A percentile compares a stretch with the other conserved stretches of the same genome.
These are phyloP conservation scores for Kwoniella europaea DNA, from an alignment of 768 basidiomycete genomes.

Conservation along the genomic window DNA sequence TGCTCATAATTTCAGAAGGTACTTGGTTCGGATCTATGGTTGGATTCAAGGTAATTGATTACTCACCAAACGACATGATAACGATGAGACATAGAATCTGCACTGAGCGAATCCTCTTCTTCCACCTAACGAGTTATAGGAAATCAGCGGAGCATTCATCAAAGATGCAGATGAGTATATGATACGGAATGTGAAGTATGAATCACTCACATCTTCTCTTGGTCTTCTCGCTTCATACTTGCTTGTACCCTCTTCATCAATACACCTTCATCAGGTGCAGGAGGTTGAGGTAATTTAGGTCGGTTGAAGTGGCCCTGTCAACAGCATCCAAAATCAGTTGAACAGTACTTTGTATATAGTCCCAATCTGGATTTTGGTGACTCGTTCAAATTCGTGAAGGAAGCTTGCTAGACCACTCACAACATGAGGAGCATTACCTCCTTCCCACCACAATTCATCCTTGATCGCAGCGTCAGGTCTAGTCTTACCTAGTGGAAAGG, in stretches of 20 bases:
- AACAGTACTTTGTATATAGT: not conserved
- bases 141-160: too few relatives aligned
- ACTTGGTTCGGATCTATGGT: not conserved
- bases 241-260: constrained; percentile 39
- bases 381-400: not conserved
- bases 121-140: constrained; percentile 33
- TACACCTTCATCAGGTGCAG: constrained; percentile 26
- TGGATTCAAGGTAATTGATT: not conserved
- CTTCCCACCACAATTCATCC: constrained; percentile 47
- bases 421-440: constrained; percentile 45
- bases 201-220: constrained; percentile 35
- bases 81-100: constrained; percentile 41
- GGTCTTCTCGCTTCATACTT: constrained; percentile 39
- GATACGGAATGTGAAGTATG: not conserved
- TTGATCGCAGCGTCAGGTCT: constrained; percentile 31
- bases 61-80: constrained; percentile 43
- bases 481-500: constrained; percentile 37
- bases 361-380: not conserved
- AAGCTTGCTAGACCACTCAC: constrained; percentile 16
- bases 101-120: constrained; percentile 42
- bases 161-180: too few relatives aligned
- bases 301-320: constrained; percentile 52
- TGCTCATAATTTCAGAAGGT: too few relatives aligned
- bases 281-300: constrained; percentile 36
- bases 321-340: not conserved